These are phyloP conservation scores for Leccinum subspadiceum DNA, from an alignment of 1,284 basidiomycete species.

Conservation along the genomic window DNA sequence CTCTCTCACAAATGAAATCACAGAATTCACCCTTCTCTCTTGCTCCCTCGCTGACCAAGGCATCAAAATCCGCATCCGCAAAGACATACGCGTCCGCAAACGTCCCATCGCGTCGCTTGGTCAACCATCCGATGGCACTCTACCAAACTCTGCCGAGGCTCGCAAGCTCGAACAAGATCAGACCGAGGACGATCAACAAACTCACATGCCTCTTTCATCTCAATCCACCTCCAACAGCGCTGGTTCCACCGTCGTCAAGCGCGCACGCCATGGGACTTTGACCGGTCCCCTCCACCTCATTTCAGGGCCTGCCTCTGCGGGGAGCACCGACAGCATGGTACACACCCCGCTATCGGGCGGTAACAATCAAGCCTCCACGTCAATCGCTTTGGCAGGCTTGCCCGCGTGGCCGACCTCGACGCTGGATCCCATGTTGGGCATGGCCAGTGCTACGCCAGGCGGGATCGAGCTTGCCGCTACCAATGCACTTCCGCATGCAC, in stretches of 20 bases:
- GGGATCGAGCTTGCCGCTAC: too few relatives aligned
- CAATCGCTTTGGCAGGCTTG: too few relatives aligned
- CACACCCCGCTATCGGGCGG: constrained; percentile 14
- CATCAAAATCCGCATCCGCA: constrained; percentile 89
- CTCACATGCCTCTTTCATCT: constrained; percentile 10
- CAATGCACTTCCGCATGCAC: too few relatives aligned
- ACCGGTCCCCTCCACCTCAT: constrained; percentile 22
- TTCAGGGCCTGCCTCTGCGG: constrained; percentile 19
- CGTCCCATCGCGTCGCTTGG: constrained; percentile 48
- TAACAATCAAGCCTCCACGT: too few relatives aligned
- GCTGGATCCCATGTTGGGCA: too few relatives aligned
- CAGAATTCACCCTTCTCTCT: constrained; percentile 86
- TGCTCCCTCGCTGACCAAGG: constrained; percentile 89
- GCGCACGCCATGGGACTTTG: constrained; percentile 31
- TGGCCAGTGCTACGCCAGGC: too few relatives aligned
- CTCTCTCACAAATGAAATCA: background rate
- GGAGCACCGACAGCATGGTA: constrained; percentile 15
- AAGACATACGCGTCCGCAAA: constrained; percentile 81
- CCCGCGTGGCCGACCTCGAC: too few relatives aligned
- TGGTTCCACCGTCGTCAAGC: constrained; percentile 17
- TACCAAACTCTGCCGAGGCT: constrained; percentile 14
- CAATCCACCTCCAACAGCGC: constrained; percentile 10
- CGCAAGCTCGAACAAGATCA: constrained; percentile 30
- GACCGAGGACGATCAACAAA: constrained; percentile 23
- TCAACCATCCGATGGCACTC: constrained; percentile 37